Conservation (phyloP, 164 flowering plant genomes). For the Vitis vinifera region ASM3070453v1 NC_081811.1:5264001-5264500, state of each 20-base stretch:
- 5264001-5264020: slow-evolving; percentile 99
- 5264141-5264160: not conserved
- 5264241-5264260: slow-evolving; percentile 82
- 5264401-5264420: not conserved
- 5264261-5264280: slow-evolving; percentile 92
- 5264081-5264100: no score
- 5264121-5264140: no score
- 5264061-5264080: not conserved
- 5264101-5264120: no score
- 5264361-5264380: no score
- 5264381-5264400: not conserved
- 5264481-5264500: no score
- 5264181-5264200: slow-evolving; percentile 10
- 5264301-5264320: slow-evolving; percentile 56
- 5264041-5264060: slow-evolving; percentile 55
- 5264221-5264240: slow-evolving; percentile 94
- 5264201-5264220: slow-evolving; percentile 97
- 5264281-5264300: slow-evolving; percentile 85
- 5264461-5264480: no score
- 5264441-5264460: no score
- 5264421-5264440: no score
- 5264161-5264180: not conserved
- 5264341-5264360: not conserved
- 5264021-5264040: slow-evolving; percentile 94
- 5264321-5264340: not conserved